A percentile compares a stretch with the other conserved stretches of the same genome.
These are phyloP conservation scores for Russula vinacea DNA, from an alignment of 768 basidiomycete species.

Conservation along the genomic window DNA sequence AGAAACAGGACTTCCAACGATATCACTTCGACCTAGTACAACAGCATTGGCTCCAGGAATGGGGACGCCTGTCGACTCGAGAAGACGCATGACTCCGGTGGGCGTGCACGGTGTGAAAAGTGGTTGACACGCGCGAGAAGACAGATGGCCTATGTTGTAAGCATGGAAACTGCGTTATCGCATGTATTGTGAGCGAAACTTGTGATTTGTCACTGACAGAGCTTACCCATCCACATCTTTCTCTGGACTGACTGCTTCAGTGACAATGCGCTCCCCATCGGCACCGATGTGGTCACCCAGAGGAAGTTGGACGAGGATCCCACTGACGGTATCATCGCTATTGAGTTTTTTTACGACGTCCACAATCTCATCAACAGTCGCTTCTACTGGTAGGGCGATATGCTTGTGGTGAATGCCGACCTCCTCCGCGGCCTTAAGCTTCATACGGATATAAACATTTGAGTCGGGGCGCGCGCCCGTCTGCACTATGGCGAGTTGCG, in stretches of 20 bases:
- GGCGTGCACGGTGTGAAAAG: slow-evolving; percentile 96
- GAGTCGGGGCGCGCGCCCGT: slow-evolving; percentile 92
- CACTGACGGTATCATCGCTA: slow-evolving; percentile 73
- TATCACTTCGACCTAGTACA: slow-evolving; percentile 95
- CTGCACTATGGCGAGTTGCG: slow-evolving; percentile 89
- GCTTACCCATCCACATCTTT: slow-evolving; percentile 96
- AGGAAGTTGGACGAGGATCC: slow-evolving; percentile 94
- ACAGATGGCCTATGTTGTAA: slow-evolving; percentile 94
- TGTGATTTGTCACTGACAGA: not conserved
- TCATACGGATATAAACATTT: slow-evolving; percentile 93
- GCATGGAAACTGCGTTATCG: slow-evolving; percentile 77
- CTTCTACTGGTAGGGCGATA: slow-evolving; percentile 63
- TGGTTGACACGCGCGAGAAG: slow-evolving; percentile 84
- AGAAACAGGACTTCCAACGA: slow-evolving; percentile 93
- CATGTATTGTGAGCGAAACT: not conserved
- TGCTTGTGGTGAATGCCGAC: slow-evolving; percentile 87
- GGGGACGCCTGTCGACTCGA: slow-evolving; percentile 79
- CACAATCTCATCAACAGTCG: slow-evolving; percentile 73
- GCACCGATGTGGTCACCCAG: slow-evolving; percentile 77
- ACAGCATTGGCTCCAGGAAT: slow-evolving; percentile 81
- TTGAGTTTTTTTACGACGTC: slow-evolving; percentile 78
- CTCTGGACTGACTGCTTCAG: slow-evolving; percentile 89
- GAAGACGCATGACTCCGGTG: slow-evolving; percentile 82
- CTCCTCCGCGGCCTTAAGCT: slow-evolving; percentile 91
- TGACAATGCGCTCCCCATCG: slow-evolving; percentile 84